A percentile compares a stretch with the other conserved stretches of the same genome.
These are phyloP conservation scores for Chaetomium olivaceum DNA, from an alignment of 2,329 filamentous ascomycete species.

Conservation along the genomic window DNA sequence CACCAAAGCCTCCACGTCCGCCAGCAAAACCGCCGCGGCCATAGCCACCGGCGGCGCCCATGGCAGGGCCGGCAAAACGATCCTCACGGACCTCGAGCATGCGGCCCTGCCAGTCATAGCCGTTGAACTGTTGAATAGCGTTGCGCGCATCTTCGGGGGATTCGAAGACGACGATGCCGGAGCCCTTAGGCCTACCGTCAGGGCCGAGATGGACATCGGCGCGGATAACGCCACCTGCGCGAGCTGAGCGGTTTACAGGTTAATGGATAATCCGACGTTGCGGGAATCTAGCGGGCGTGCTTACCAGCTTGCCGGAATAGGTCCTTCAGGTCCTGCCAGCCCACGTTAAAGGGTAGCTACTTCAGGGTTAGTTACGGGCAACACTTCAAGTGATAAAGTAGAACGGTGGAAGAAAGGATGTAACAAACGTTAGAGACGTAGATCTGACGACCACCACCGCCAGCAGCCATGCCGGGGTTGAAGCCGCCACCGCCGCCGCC, in stretches of 20 bases:
- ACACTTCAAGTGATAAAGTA: not conserved
- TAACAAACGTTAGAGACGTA: slow-evolving; percentile 96
- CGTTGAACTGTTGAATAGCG: slow-evolving; percentile 96
- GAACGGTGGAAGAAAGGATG: slow-evolving; percentile 19
- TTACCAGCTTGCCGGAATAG: slow-evolving; percentile 96
- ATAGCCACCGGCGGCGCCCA: slow-evolving; percentile 51
- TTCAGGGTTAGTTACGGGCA: slow-evolving; percentile 29
- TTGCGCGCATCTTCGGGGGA: slow-evolving; percentile 91
- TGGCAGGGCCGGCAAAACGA: slow-evolving; percentile 71
- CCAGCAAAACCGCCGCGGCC: slow-evolving; percentile 58
- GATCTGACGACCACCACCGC: slow-evolving; percentile 76
- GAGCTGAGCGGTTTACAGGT: slow-evolving; percentile 43
- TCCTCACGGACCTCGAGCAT: slow-evolving; percentile 94
- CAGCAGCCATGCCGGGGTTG: slow-evolving; percentile 53
- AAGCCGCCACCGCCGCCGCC: slow-evolving; percentile 57
- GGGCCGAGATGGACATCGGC: slow-evolving; percentile 92
- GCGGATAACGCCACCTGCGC: slow-evolving; percentile 79
- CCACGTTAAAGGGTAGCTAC: slow-evolving; percentile 94
- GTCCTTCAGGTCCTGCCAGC: slow-evolving; percentile 99
- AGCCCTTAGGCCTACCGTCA: slow-evolving; percentile 92
- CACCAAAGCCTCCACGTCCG: slow-evolving; percentile 60
- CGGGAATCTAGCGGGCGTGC: slow-evolving; percentile 41
- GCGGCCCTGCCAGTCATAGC: slow-evolving; percentile 97
- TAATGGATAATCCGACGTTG: slow-evolving; percentile 6
- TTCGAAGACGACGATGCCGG: slow-evolving; percentile 96